Conservation (phyloP, 1,284 basidiomycete genomes). For the Pulveroboletus sp. region DNA sequence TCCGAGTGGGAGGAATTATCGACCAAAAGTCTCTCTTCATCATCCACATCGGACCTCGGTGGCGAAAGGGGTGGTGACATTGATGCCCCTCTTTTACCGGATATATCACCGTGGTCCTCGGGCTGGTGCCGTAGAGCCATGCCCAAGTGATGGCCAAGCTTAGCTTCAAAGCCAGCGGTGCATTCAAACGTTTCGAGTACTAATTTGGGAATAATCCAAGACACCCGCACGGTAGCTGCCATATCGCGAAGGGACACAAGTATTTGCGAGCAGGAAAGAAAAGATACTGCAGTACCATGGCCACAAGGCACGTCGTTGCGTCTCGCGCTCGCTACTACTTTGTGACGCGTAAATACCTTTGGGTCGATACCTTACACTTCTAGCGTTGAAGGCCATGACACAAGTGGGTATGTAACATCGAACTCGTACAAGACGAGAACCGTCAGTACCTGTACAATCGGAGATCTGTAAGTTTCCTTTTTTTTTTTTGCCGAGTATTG, state of each 20-base stretch:
- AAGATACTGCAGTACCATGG: background rate
- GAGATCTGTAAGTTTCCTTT: too few relatives aligned
- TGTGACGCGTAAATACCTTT: background rate
- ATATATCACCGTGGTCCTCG: background rate
- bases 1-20: background rate
- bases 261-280: background rate
- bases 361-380: background rate
- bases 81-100: background rate
- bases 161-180: too few relatives aligned
- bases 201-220: conserved; percentile 14
- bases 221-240: too few relatives aligned
- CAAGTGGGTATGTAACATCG: background rate
- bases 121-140: conserved; percentile 12
- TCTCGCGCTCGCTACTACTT: background rate
- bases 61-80: background rate
- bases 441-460: background rate
- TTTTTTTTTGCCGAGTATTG: background rate
- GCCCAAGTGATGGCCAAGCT: background rate
- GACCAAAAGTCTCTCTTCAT: background rate
- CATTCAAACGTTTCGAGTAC: background rate
- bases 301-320: background rate
- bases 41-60: background rate
- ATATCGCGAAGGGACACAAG: too few relatives aligned
- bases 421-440: background rate
- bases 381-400: background rate